A percentile compares a stretch with the other conserved stretches of the same genome.
These are phyloP conservation scores for Millerago galiae DNA, from an alignment of 805 yeast species.

Conservation along the genomic window DNA sequence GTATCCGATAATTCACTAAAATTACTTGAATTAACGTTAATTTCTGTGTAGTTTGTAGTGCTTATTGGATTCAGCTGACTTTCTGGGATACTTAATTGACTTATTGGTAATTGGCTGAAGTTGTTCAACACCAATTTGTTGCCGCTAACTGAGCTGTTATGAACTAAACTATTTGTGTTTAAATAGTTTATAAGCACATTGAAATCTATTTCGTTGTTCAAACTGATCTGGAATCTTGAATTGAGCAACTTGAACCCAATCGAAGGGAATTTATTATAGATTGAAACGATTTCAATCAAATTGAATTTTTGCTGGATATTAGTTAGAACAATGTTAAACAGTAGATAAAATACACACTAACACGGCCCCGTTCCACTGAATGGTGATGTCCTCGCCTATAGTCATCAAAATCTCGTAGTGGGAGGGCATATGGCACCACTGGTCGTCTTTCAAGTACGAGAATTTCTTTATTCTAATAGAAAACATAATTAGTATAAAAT, in stretches of 20 bases:
- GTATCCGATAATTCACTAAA: conserved; percentile 13
- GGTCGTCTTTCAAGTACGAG: conserved; percentile 12
- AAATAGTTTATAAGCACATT: background rate
- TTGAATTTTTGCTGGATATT: conserved; percentile 9
- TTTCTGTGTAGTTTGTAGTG: background rate
- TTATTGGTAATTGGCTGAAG: too few relatives aligned
- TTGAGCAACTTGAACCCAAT: conserved; percentile 16
- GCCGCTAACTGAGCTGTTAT: background rate
- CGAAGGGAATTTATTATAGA: conserved; percentile 19
- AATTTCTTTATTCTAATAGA: conserved; percentile 14
- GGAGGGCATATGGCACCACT: conserved; percentile 24
- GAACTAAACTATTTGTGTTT: background rate
- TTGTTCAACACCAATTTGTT: too few relatives aligned
- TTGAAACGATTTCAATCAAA: background rate
- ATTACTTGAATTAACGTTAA: background rate
- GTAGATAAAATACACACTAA: conserved; percentile 9
- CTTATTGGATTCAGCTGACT: too few relatives aligned
- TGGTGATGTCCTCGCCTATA: conserved; percentile 7
- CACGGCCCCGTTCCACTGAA: conserved; percentile 12
- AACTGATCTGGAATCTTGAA: conserved; percentile 12
- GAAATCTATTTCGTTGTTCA: conserved; percentile 2
- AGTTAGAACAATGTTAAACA: background rate
- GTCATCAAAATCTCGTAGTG: conserved; percentile 15
- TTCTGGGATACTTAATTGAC: too few relatives aligned
- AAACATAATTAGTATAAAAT: too few relatives aligned